Percentiles rank a stretch among this genome's conserved stretches.
Conservation (phyloP, 2,329 filamentous ascomycete species). For the Talaromyces pinophilus region DNA sequence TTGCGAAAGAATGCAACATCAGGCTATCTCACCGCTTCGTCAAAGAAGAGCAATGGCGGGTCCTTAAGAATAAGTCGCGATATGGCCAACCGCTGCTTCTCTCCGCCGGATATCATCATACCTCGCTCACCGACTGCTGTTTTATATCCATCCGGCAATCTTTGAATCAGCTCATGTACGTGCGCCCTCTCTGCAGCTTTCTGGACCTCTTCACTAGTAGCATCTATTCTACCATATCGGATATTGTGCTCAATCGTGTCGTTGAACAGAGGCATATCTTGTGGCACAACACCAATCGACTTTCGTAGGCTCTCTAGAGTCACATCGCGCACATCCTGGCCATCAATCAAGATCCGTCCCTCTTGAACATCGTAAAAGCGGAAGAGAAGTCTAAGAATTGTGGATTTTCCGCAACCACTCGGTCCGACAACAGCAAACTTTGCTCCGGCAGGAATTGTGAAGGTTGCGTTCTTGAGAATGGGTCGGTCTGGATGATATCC, state of each 20-base stretch:
- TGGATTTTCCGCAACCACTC: conserved; percentile 94
- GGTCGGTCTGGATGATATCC: conserved; percentile 85
- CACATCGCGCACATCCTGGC: conserved; percentile 85
- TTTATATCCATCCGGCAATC: conserved; percentile 82
- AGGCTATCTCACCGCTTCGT: conserved; percentile 67
- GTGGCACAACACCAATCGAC: conserved; percentile 91
- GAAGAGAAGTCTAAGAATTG: conserved; percentile 85
- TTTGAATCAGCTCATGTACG: conserved; percentile 77
- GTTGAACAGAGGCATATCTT: conserved; percentile 96
- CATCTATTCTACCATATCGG: conserved; percentile 81
- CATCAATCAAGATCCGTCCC: conserved; percentile 86
- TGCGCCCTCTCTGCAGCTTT: conserved; percentile 78
- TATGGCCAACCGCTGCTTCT: conserved; percentile 88
- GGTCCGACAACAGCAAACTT: conserved; percentile 96
- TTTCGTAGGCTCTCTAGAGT: conserved; percentile 77
- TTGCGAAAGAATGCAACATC: neutral
- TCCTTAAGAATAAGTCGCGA: conserved; percentile 84
- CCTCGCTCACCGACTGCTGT: conserved; percentile 92
- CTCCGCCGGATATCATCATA: conserved; percentile 94
- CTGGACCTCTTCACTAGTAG: conserved; percentile 69
- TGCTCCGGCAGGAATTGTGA: conserved; percentile 92
- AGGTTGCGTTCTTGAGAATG: conserved; percentile 78
- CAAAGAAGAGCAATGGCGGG: conserved; percentile 87
- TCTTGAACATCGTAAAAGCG: conserved; percentile 87
- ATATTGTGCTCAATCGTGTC: conserved; percentile 96